These are phyloP conservation scores for Solanum chmielewskii DNA, from an alignment of 257 asterid species.

Conservation along the genomic window DNA sequence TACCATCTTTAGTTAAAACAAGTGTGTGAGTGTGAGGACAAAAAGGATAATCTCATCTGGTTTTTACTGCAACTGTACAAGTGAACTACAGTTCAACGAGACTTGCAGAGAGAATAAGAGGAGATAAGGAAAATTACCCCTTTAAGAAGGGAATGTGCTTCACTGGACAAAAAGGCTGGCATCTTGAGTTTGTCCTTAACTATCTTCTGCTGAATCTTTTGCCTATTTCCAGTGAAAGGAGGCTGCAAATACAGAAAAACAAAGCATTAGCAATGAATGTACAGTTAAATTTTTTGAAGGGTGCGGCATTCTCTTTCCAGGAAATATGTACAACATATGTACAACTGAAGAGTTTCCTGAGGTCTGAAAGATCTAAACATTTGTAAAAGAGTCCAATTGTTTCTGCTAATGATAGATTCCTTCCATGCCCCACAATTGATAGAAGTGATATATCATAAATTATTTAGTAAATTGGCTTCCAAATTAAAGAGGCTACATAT, in stretches of 20 bases:
- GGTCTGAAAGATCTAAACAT: not conserved
- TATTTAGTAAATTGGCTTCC: not conserved
- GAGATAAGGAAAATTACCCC: conserved; percentile 25
- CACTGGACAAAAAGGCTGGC: conserved; percentile 45
- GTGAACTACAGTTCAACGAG: not conserved
- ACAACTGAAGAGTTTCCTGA: not conserved
- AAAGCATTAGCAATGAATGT: not conserved
- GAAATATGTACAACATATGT: not conserved
- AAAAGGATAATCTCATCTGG: not conserved
- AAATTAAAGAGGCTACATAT: not conserved
- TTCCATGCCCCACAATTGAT: not conserved
- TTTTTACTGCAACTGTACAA: not conserved
- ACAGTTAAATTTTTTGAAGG: not conserved
- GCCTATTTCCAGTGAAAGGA: conserved; percentile 34
- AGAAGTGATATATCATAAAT: not conserved
- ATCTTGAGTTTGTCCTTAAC: conserved; percentile 45
- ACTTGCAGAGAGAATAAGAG: not conserved
- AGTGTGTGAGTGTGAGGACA: not conserved
- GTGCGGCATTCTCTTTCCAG: not conserved
- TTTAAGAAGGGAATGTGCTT: conserved; percentile 54
- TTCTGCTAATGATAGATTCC: not conserved
- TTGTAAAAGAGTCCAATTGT: not conserved
- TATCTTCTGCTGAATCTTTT: conserved; percentile 48
- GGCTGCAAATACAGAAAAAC: not conserved
- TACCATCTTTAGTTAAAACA: not conserved